Evolutionary conservation across 495 filamentous ascomycete species (phyloP), one percentile per base, ranked within the genome.

Genomic region (Echria macrotheca): DNA sequence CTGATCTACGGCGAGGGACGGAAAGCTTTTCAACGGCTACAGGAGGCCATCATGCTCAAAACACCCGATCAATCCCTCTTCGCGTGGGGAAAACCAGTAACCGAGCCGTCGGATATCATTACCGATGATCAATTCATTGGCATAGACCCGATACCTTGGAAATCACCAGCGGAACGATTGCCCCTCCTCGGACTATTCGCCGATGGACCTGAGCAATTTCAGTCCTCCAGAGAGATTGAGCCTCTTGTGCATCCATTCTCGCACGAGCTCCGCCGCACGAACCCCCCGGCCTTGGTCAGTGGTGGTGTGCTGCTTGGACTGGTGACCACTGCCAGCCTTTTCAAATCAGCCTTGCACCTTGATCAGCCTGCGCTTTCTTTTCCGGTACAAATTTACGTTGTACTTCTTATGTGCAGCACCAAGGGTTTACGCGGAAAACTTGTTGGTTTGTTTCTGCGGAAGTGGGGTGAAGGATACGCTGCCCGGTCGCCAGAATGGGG

Each of bases 1-100:
- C 22, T 56, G 9, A 47, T 51, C 18, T 56, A 56, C 42, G 53
- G 53, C 21, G 53, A 56, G 17, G 42, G 53, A 4, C 21, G 4
- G 5, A 44, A 44, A 28, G 53, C 53, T 7, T 56, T 56, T 23
- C 31, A 36, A 11, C 47, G 53, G 1, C 43, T 56, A 2, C 53
- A 51, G 26, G 42, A 56, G 43, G 35, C 43, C 17, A 56, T 56
- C 33, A 40, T 50, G 37, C 17, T 33, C 22, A 44, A 36, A 23
- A 48, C 38, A 5, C 39, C 49, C 41, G 45, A 50, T 24, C 29
- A 44, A 12, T 44, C 37, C 14, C 32, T 54, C 1, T 54, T 54
- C 32, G 52, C 52, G 6, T 54, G 41, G 52, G 38, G 47, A 1
- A 18, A 21, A 1, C 19, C 18, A 11, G 44, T 24, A 2, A 32